Percentiles rank a stretch among this genome's conserved stretches.
Evolutionary conservation across 148 eudicot genomes (phyloP).

Genomic region (Camellia lanceoleosa): DNA sequence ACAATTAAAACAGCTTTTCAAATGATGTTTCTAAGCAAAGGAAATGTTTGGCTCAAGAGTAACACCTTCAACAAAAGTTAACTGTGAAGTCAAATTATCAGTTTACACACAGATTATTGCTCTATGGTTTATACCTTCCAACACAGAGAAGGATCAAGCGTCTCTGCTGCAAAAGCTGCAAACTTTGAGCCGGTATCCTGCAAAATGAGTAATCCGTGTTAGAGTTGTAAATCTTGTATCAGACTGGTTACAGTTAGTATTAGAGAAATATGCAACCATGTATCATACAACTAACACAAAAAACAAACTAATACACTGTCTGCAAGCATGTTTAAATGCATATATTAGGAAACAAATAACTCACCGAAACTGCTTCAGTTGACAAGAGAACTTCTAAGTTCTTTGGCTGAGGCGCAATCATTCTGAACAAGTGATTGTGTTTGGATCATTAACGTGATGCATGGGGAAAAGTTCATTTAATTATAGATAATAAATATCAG

Average conservation of each 20-base stretch:
- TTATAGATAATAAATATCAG: not conserved
- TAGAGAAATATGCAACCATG: not conserved
- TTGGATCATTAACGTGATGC: not conserved
- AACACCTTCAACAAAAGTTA: not conserved
- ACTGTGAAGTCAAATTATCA: not conserved
- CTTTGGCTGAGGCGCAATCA: conserved; percentile 62
- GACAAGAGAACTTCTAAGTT: conserved; percentile 76
- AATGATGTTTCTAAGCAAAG: conserved; percentile 8
- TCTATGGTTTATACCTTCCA: conserved; percentile 57
- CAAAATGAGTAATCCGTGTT: conserved; percentile 1
- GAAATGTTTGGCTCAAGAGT: not conserved
- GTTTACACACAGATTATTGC: not conserved
- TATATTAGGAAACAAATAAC: conserved; percentile 17
- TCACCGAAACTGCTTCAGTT: conserved; percentile 52
- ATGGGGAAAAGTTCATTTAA: not conserved
- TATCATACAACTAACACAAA: not conserved
- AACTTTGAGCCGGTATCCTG: conserved; percentile 68
- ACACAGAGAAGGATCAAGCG: conserved; percentile 47
- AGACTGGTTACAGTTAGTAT: not conserved
- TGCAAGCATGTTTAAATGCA: not conserved
- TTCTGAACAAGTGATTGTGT: conserved; percentile 39
- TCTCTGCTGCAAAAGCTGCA: conserved; percentile 58
- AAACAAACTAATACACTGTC: not conserved
- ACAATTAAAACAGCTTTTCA: not conserved
- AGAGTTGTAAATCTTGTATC: not conserved